These are phyloP conservation scores for Acacia acuminata DNA, from an alignment of 306 rosid genomes.

Conservation along the genomic window DNA sequence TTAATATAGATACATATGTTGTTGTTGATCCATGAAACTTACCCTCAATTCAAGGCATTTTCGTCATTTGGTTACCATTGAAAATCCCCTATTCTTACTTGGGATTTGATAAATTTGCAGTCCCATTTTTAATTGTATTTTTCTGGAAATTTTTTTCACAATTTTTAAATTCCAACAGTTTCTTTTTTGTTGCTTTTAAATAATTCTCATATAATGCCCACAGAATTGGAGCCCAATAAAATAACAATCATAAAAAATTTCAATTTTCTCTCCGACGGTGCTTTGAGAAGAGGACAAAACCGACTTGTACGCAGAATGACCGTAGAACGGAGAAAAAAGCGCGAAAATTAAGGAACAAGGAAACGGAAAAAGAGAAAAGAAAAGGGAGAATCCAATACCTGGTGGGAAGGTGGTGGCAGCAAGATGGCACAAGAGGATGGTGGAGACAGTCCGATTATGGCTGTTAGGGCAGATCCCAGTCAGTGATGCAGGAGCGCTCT, in stretches of 20 bases:
- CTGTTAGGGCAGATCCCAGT: conserved; percentile 17
- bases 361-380: not conserved
- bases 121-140: no score
- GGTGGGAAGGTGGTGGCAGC: not conserved
- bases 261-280: not conserved
- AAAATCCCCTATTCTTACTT: no score
- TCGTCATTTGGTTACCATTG: no score
- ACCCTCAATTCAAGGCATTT: no score
- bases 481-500: not conserved
- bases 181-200: not conserved
- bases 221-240: not conserved
- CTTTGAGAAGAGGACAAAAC: not conserved
- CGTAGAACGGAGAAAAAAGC: conserved; percentile 9
- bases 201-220: not conserved
- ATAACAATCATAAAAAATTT: not conserved
- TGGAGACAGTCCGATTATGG: not conserved
- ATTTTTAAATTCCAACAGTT: not conserved
- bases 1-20: no score
- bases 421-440: not conserved
- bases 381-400: not conserved
- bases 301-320: not conserved
- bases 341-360: not conserved
- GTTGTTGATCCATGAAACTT: no score
- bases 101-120: no score
- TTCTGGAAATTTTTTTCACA: not conserved